phyloP scores from a whole-genome alignment of 1,284 basidiomycete genomes.

The Apiotrichum sp. region DNA sequence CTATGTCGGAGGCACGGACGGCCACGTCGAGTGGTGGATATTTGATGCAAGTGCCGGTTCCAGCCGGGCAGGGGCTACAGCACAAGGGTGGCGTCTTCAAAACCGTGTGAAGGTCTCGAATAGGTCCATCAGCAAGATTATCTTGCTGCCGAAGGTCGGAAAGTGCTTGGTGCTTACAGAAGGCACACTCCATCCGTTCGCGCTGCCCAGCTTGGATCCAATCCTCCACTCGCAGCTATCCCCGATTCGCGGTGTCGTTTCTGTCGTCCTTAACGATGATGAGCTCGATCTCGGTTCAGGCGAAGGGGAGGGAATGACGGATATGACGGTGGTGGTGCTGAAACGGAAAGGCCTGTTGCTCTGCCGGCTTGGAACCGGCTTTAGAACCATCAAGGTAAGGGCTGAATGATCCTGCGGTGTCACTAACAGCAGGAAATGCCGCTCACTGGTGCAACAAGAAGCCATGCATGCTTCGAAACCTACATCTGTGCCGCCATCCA shows the following conservation, averaged over 20 bases:
- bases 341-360: constrained; percentile 64
- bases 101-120: constrained; percentile 42
- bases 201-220: constrained; percentile 68
- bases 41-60: constrained; percentile 29
- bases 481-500: constrained; percentile 63
- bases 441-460: constrained; percentile 57
- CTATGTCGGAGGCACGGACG: constrained; percentile 46
- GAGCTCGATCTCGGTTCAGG: constrained; percentile 57
- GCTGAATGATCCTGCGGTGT: no score
- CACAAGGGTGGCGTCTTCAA: constrained; percentile 37
- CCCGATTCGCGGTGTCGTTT: constrained; percentile 68
- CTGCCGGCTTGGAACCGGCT: constrained; percentile 59
- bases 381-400: constrained; percentile 58
- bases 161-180: constrained; percentile 46
- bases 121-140: constrained; percentile 64
- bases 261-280: constrained; percentile 70
- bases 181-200: constrained; percentile 69
- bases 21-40: constrained; percentile 46
- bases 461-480: constrained; percentile 61
- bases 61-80: constrained; percentile 22
- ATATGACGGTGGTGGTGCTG: constrained; percentile 71
- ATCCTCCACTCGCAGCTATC: constrained; percentile 58
- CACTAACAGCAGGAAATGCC: constrained; percentile 65
- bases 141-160: constrained; percentile 66
- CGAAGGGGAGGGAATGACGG: constrained; percentile 48